Evolutionary conservation across 805 yeast species (phyloP).

Genomic region (Zygosaccharomyces pseudorouxii): DNA sequence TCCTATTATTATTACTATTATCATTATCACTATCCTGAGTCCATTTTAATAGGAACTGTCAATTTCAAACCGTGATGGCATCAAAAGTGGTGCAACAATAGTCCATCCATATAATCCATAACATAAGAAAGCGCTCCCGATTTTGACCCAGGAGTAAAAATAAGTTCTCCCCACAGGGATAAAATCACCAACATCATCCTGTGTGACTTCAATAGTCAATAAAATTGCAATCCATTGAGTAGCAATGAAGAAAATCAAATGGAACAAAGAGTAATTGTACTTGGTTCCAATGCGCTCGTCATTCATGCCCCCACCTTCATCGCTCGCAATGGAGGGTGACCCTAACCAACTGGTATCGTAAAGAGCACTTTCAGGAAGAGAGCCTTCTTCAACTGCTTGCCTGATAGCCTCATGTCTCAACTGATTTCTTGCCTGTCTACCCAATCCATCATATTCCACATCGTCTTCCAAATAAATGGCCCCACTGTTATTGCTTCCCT

Average conservation of each 20-base stretch:
- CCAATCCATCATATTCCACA: constrained; percentile 42
- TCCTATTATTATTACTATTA: background rate
- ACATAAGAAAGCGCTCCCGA: constrained; percentile 89
- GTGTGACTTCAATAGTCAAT: constrained; percentile 84
- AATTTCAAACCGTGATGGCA: constrained; percentile 78
- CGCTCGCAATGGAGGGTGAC: constrained; percentile 28
- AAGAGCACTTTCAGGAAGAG: constrained; percentile 88
- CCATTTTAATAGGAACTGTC: constrained; percentile 22
- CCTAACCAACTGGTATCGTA: constrained; percentile 62
- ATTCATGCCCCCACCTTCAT: constrained; percentile 38
- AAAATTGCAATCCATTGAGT: constrained; percentile 96
- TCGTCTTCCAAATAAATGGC: constrained; percentile 31
- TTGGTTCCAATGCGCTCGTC: constrained; percentile 67
- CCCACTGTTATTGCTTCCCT: constrained; percentile 40
- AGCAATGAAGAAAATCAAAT: constrained; percentile 85
- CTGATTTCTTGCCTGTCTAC: constrained; percentile 48
- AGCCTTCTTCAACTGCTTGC: constrained; percentile 95
- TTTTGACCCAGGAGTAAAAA: constrained; percentile 92
- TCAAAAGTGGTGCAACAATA: constrained; percentile 77
- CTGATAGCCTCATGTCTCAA: constrained; percentile 83
- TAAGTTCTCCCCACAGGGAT: constrained; percentile 96
- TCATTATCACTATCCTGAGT: background rate
- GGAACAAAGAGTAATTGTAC: constrained; percentile 85
- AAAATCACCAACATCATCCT: constrained; percentile 79
- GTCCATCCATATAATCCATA: constrained; percentile 86